Evolutionary conservation across 2,329 filamentous ascomycete species (phyloP).

Genomic region (Alternaria brassicae): DNA sequence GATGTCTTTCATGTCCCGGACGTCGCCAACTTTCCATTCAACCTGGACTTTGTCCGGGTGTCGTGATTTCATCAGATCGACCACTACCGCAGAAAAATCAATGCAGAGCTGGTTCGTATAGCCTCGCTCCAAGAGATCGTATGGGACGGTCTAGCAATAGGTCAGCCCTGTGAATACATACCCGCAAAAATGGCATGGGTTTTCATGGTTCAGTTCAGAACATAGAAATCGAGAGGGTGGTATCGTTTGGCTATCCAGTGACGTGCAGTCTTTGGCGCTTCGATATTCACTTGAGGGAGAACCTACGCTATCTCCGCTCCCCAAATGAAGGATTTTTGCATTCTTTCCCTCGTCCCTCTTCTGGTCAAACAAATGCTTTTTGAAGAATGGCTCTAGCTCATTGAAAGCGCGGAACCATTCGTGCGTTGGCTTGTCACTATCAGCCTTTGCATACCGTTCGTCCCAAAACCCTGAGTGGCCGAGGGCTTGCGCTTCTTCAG

Average conservation of each 20-base stretch:
- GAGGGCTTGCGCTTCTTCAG: slow-evolving; percentile 15
- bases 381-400: slow-evolving; percentile 59
- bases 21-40: slow-evolving; percentile 60
- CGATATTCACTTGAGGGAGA: neutral
- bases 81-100: slow-evolving; percentile 64
- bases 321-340: slow-evolving; percentile 62
- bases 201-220: neutral
- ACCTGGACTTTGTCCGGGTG: slow-evolving; percentile 53
- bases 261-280: neutral
- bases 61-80: slow-evolving; percentile 60
- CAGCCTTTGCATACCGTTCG: slow-evolving; percentile 53
- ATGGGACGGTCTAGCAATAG: slow-evolving; percentile 58
- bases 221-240: neutral
- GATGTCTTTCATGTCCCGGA: slow-evolving; percentile 58
- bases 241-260: neutral
- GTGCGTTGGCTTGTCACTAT: slow-evolving; percentile 52
- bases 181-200: neutral
- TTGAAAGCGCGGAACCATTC: slow-evolving; percentile 63
- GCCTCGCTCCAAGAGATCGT: slow-evolving; percentile 56
- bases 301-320: slow-evolving; percentile 64
- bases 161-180: neutral
- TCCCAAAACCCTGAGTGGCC: slow-evolving; percentile 57
- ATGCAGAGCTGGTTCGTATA: slow-evolving; percentile 62
- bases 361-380: slow-evolving; percentile 52
- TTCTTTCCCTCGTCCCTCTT: slow-evolving; percentile 32